Percentiles rank a stretch among this genome's conserved stretches.
phyloP scores from a whole-genome alignment of 257 asterid species.

The Avicennia marina region DNA sequence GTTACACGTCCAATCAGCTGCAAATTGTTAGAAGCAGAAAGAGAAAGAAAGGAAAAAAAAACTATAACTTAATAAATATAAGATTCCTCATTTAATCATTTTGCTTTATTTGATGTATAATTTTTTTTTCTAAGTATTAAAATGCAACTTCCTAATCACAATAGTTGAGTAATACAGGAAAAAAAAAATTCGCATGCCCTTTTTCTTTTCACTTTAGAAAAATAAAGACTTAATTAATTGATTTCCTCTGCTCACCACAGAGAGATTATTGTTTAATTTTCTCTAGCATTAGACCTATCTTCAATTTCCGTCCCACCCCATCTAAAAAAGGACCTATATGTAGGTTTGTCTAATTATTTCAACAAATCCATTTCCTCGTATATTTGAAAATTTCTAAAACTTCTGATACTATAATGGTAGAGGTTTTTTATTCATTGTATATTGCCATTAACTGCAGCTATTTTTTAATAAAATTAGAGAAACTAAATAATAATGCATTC shows the following conservation, averaged over 20 bases:
- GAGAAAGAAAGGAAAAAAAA: neutral
- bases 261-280: too few species aligned
- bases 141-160: neutral
- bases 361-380: too few species aligned
- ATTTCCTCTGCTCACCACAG: constrained; percentile 15
- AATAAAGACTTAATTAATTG: too few species aligned
- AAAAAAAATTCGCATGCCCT: neutral
- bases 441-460: neutral
- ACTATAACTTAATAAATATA: neutral
- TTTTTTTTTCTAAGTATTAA: neutral
- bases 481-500: neutral
- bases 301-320: too few species aligned
- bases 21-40: too few species aligned
- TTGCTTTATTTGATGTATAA: constrained; percentile 2
- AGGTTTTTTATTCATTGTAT: neutral
- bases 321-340: too few species aligned
- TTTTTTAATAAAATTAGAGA: neutral
- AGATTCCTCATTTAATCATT: neutral
- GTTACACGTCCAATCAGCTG: constrained; percentile 21
- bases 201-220: neutral
- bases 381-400: too few species aligned
- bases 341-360: too few species aligned
- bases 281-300: too few species aligned
- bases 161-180: neutral
- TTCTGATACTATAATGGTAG: too few species aligned